Evolutionary conservation across 495 filamentous ascomycete species (phyloP).

Genomic region (Penicillium longicatenatum): DNA sequence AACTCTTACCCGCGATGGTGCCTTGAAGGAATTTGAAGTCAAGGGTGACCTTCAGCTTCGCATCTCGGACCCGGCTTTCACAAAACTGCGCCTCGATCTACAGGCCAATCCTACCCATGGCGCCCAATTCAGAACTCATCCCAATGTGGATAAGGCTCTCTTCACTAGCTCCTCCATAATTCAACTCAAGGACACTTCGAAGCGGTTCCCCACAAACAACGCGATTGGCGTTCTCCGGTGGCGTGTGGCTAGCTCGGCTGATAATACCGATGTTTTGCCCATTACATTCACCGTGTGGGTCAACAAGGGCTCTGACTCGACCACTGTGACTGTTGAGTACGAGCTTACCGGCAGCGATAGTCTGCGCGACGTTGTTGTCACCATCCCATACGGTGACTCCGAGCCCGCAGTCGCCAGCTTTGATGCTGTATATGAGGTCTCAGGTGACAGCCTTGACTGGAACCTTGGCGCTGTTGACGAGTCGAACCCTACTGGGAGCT

Average conservation of each 20-base stretch:
- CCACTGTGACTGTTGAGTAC: constrained; percentile 89
- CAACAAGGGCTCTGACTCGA: constrained; percentile 79
- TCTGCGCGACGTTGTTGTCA: constrained; percentile 80
- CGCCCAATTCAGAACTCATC: constrained; percentile 88
- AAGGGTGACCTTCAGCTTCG: constrained; percentile 89
- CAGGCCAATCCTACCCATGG: constrained; percentile 71
- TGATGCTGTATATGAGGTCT: constrained; percentile 91
- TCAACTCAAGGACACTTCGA: constrained; percentile 79
- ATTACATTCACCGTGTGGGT: constrained; percentile 97
- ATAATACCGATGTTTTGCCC: constrained; percentile 71
- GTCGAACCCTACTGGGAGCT: constrained; percentile 76
- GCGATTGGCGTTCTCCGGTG: constrained; percentile 86
- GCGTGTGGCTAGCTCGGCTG: constrained; percentile 74
- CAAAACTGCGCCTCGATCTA: constrained; percentile 84
- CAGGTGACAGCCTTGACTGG: constrained; percentile 93
- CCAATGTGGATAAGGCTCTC: constrained; percentile 85
- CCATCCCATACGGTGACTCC: constrained; percentile 78
- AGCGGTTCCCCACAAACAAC: constrained; percentile 90
- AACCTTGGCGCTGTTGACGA: constrained; percentile 81
- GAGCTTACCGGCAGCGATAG: constrained; percentile 77
- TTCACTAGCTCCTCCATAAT: constrained; percentile 79
- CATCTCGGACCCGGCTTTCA: constrained; percentile 82
- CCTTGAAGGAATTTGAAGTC: constrained; percentile 78
- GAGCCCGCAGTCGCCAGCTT: constrained; percentile 91
- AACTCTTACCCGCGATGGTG: constrained; percentile 81